Conservation (phyloP, 495 filamentous ascomycete species). For the Tuber melanosporum region DNA sequence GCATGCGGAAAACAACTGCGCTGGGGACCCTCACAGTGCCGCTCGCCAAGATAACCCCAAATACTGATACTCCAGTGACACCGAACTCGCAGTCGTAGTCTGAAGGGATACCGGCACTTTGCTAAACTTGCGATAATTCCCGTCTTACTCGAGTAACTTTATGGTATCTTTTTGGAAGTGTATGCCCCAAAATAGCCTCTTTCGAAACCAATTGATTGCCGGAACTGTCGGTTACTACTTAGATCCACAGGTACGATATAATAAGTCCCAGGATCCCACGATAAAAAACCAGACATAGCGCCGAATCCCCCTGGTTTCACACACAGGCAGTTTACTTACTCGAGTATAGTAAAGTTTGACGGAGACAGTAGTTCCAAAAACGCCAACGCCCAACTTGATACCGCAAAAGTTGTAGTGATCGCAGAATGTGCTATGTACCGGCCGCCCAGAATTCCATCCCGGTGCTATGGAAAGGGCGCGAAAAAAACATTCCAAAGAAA, state of each 20-base stretch:
- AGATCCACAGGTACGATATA: background rate
- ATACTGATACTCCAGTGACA: background rate
- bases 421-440: too few relatives aligned
- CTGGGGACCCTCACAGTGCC: background rate
- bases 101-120: too few relatives aligned
- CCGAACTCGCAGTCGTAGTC: background rate
- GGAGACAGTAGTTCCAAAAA: background rate
- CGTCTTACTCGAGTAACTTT: background rate
- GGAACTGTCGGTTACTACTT: background rate
- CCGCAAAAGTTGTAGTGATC: too few relatives aligned
- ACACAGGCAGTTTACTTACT: background rate
- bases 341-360: too few relatives aligned
- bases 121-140: background rate
- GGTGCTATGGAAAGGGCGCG: too few relatives aligned
- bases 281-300: background rate
- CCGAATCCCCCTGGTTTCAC: background rate
- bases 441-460: too few relatives aligned
- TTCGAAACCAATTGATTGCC: background rate
- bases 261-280: background rate
- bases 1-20: background rate
- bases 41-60: background rate
- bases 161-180: background rate
- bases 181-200: background rate
- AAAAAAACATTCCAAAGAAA: too few relatives aligned
- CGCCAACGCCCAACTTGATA: background rate